Conservation (phyloP, 495 filamentous ascomycete species). For the Lasiosphaeria hispida region DNA sequence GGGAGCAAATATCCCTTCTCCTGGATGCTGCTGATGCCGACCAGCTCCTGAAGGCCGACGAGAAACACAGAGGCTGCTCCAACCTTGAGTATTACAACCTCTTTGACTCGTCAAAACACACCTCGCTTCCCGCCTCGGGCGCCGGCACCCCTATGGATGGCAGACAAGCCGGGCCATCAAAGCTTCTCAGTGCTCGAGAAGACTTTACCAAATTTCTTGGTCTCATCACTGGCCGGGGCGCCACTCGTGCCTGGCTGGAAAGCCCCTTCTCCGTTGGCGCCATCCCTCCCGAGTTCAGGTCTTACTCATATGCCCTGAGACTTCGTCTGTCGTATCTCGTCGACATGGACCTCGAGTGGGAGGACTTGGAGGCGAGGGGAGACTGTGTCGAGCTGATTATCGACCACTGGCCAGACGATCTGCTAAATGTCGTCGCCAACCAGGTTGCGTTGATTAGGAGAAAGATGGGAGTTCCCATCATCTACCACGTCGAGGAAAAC, state of each 20-base stretch:
- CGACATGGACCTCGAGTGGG: constrained; percentile 53
- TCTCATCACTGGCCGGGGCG: constrained; percentile 57
- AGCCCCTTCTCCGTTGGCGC: constrained; percentile 71
- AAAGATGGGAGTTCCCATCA: constrained; percentile 64
- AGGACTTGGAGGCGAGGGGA: constrained; percentile 63
- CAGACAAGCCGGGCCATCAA: constrained; percentile 45
- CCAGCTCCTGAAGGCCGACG: constrained; percentile 52
- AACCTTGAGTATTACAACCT: constrained; percentile 82
- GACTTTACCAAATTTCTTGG: constrained; percentile 72
- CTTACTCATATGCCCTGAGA: constrained; percentile 64
- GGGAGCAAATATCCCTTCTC: constrained; percentile 60
- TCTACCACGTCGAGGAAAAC: constrained; percentile 61
- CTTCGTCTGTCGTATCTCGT: constrained; percentile 61
- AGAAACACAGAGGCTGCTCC: constrained; percentile 62
- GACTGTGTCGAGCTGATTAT: constrained; percentile 74
- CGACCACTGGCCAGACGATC: constrained; percentile 56
- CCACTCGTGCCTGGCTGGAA: constrained; percentile 57
- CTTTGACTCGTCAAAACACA: constrained; percentile 40
- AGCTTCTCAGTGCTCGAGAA: constrained; percentile 68
- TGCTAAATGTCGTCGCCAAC: constrained; percentile 51
- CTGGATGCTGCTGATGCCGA: constrained; percentile 58
- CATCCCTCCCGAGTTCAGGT: constrained; percentile 62
- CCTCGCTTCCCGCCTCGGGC: constrained; percentile 26
- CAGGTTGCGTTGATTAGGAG: constrained; percentile 60
- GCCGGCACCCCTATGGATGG: constrained; percentile 32